Conservation (phyloP, 176 grass and related monocot genomes). For the Neostapfia colusana region DNA sequence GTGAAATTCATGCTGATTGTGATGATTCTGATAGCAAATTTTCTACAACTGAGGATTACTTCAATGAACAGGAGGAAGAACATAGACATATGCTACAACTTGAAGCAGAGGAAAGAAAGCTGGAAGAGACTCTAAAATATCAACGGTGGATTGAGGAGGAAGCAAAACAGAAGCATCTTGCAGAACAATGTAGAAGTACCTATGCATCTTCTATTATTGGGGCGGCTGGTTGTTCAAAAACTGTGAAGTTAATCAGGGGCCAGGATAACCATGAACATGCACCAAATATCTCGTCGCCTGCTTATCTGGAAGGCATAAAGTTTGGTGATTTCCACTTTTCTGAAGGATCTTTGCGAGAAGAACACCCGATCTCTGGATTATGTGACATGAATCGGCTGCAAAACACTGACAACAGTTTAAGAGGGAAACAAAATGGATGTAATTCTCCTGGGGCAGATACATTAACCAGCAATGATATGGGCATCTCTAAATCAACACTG, state of each 20-base stretch:
- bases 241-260: conserved; percentile 31
- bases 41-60: conserved; percentile 49
- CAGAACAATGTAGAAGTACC: conserved; percentile 52
- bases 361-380: conserved; percentile 35
- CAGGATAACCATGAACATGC: conserved; percentile 43
- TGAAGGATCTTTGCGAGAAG: conserved; percentile 47
- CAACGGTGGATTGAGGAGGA: conserved; percentile 84
- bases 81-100: conserved; percentile 53
- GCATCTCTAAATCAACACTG: conserved; percentile 38
- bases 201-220: conserved; percentile 36
- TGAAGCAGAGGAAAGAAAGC: conserved; percentile 85
- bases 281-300: conserved; percentile 31
- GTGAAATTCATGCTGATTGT: conserved; percentile 55
- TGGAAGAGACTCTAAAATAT: conserved; percentile 85
- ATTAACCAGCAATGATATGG: conserved; percentile 38
- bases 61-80: conserved; percentile 79
- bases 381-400: conserved; percentile 27
- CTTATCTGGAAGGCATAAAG: conserved; percentile 65
- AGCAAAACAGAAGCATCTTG: conserved; percentile 69
- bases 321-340: conserved; percentile 82
- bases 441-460: conserved; percentile 16
- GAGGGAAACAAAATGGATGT: conserved; percentile 37
- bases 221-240: conserved; percentile 15
- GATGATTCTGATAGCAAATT: conserved; percentile 56
- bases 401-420: conserved; percentile 33